These are phyloP conservation scores for Immersiporthe knoxdaviesiana DNA, from an alignment of 2,329 filamentous ascomycete genomes.

Conservation along the genomic window DNA sequence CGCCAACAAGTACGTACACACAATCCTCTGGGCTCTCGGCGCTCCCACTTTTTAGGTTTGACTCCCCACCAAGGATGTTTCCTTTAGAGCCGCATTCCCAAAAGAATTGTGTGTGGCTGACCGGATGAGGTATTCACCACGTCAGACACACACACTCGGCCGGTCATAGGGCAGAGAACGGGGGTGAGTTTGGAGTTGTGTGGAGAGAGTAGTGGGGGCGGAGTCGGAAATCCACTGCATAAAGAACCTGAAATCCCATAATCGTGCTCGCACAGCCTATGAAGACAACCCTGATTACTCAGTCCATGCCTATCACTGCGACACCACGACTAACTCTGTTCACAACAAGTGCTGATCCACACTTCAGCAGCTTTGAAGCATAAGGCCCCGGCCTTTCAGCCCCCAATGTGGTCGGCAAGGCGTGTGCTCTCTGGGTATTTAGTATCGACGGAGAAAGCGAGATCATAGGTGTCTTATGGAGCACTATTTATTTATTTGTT, in stretches of 20 bases:
- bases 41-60: no score
- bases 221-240: not conserved
- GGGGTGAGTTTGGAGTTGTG: no score
- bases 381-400: not conserved
- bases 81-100: not conserved
- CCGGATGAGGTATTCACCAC: no score
- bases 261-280: not conserved
- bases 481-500: no score
- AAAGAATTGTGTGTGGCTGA: no score
- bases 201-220: not conserved
- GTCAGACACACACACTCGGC: no score
- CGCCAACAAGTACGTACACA: no score
- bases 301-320: not conserved
- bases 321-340: not conserved
- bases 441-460: not conserved
- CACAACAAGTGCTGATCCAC: not conserved
- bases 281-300: no score
- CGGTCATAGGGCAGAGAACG: no score
- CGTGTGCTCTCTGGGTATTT: not conserved
- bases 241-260: no score
- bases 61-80: not conserved
- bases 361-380: not conserved
- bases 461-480: no score
- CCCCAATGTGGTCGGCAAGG: not conserved
- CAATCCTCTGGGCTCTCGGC: no score